Conservation (phyloP, 768 basidiomycete genomes). For the Termitomyces sp. region DNA sequence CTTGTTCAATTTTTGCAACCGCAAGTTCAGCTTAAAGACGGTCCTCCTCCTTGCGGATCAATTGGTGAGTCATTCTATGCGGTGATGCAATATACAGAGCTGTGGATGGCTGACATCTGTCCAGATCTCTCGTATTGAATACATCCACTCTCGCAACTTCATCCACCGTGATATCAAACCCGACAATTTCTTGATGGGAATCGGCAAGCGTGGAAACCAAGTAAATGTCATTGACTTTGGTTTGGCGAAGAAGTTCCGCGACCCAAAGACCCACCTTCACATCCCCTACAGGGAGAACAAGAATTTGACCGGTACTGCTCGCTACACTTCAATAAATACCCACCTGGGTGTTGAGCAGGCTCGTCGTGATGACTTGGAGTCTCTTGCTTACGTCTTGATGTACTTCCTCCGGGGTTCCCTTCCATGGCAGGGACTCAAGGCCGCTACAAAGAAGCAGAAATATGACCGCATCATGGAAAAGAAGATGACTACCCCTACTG, state of each 20-base stretch:
- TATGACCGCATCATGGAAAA: constrained; percentile 99
- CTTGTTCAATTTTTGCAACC: constrained; percentile 92
- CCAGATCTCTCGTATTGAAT: constrained; percentile 97
- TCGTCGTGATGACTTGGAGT: constrained; percentile 96
- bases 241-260: constrained; percentile 99
- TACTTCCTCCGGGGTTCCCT: constrained; percentile 98
- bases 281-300: constrained; percentile 99
- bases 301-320: constrained; percentile 97
- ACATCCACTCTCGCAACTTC: constrained; percentile 99
- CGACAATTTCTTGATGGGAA: constrained; percentile 99
- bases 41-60: constrained; percentile 96
- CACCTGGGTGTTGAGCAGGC: constrained; percentile 98
- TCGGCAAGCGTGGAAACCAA: constrained; percentile 99
- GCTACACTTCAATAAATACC: constrained; percentile 99
- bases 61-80: constrained; percentile 51
- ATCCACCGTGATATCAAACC: constrained; percentile 98
- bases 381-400: constrained; percentile 98
- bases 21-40: constrained; percentile 97
- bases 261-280: constrained; percentile 99
- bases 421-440: constrained; percentile 99
- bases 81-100: constrained; percentile 12
- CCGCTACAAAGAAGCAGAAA: constrained; percentile 99
- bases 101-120: constrained; percentile 14
- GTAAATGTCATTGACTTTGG: constrained; percentile 99
- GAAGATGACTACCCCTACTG: constrained; percentile 99